Base-by-base conservation (phyloP, 2,329 filamentous ascomycete species). In the Rasamsonia emersonii region DNA sequence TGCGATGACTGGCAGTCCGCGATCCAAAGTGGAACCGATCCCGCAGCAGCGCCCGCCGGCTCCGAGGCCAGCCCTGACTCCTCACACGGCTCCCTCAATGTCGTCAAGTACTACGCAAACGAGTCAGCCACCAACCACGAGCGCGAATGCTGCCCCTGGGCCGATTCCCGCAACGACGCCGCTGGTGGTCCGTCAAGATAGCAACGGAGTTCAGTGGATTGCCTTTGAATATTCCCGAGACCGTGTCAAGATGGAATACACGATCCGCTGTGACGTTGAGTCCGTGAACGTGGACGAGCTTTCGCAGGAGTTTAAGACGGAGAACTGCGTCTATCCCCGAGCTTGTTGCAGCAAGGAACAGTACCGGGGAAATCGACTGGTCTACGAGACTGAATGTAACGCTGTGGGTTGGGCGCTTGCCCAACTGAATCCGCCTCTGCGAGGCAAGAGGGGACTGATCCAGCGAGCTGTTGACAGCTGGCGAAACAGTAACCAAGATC, bases 321-420 rank as follows among this genome's bases (percentile, higher is more conserved):
- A 95, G 58, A 98, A 98, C 64, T 96, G 91, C 56, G 91, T 98
- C 9, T 98, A 96, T 54, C 91, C 91, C 3, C 77, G 91, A 38
- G 91, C 91, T 3, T 95, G 88, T 68, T 93, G 86, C 59, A 76
- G 78, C 45, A 96, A 96, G 62, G 89, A 96, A 37, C 82, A 93
- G 56, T 98, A 98, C 68, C 82, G 88, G 38, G 91, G 91, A 39
- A 98, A 98, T 58, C 81, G 91, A 10, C 67, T 95, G 45, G 83
- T 91, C 46, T 98, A 98, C 60, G 91, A 98, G 67, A 95, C 86
- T 10, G 91, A 98, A 64, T 98, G 91, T 71, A 98, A 98, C 64
- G 86, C 86, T 1, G 91, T 98, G n/a, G 91, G 91, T n/a, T 98
- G 91, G 91, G 89, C 89, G 9, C 65, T 98, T 45, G 91, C 91